phyloP scores from a whole-genome alignment of 2,329 filamentous ascomycete species.

The Rutstroemia sp. region DNA sequence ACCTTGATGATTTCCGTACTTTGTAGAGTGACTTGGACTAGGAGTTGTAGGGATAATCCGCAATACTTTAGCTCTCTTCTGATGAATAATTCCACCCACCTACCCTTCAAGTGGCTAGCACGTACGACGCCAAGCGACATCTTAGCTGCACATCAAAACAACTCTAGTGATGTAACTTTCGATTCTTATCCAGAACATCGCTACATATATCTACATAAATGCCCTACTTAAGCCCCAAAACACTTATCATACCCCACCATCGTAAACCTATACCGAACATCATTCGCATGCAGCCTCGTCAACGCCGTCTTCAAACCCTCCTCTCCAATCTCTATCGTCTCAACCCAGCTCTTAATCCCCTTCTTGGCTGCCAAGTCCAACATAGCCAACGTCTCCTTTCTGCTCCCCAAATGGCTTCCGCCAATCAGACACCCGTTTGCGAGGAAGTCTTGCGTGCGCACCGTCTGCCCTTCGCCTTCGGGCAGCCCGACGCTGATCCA shows the following conservation, averaged over 20 bases:
- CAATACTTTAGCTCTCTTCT: background rate
- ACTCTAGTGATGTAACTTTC: no score
- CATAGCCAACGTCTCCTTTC: constrained; percentile 66
- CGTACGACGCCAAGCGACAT: background rate
- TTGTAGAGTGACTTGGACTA: background rate
- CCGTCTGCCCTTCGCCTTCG: constrained; percentile 62
- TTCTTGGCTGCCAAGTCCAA: constrained; percentile 63
- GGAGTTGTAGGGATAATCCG: background rate
- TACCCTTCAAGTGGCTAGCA: background rate
- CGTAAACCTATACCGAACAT: constrained; percentile 68
- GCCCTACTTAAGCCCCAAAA: constrained; percentile 36
- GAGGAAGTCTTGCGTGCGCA: constrained; percentile 69
- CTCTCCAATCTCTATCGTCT: constrained; percentile 66
- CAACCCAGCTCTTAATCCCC: constrained; percentile 62
- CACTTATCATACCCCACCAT: constrained; percentile 61
- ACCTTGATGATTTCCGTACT: constrained; percentile 1
- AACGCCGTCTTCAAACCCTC: constrained; percentile 62
- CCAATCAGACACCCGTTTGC: constrained; percentile 68
- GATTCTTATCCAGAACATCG: no score
- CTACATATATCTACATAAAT: background rate
- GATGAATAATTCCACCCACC: background rate
- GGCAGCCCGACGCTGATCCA: constrained; percentile 78
- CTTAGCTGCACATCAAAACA: no score
- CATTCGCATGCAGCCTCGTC: constrained; percentile 60
- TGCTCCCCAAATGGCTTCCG: constrained; percentile 62